Evolutionary conservation across 257 asterid species (phyloP).

Genomic region (Parsonsia alboflavescens): DNA sequence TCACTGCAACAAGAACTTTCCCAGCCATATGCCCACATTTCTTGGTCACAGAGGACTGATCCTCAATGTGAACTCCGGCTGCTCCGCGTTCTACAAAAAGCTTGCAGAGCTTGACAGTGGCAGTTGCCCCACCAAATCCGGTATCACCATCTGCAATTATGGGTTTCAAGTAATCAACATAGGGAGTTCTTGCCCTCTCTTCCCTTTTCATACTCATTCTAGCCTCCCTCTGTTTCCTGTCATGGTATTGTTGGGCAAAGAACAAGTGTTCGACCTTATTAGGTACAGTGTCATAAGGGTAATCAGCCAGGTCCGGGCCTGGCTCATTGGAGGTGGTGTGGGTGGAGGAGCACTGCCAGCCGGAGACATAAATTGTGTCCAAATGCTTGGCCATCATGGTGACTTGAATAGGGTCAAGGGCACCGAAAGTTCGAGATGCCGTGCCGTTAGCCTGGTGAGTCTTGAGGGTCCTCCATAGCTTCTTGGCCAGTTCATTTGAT

Average conservation of each 20-base stretch:
- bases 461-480: conserved; percentile 91
- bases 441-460: conserved; percentile 85
- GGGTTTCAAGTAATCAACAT: conserved; percentile 78
- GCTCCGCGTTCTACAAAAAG: conserved; percentile 97
- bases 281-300: conserved; percentile 95
- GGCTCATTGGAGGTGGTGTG: conserved; percentile 95
- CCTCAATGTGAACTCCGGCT: conserved; percentile 97
- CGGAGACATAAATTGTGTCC: conserved; percentile 88
- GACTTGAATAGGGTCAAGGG: conserved; percentile 95
- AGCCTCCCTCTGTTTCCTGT: conserved; percentile 88
- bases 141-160: conserved; percentile 97
- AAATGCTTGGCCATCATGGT: conserved; percentile 95
- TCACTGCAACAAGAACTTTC: conserved; percentile 75
- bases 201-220: conserved; percentile 74
- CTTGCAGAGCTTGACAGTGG: conserved; percentile 91
- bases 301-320: conserved; percentile 97
- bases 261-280: conserved; percentile 95
- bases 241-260: conserved; percentile 92
- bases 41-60: conserved; percentile 84
- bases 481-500: conserved; percentile 80
- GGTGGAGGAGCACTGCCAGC: conserved; percentile 99
- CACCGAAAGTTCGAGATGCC: conserved; percentile 89
- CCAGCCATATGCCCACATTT: conserved; percentile 99
- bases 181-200: conserved; percentile 68
- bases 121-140: conserved; percentile 97